These are phyloP conservation scores for Rhodotorula graminis DNA, from an alignment of 768 basidiomycete genomes.

Conservation along the genomic window DNA sequence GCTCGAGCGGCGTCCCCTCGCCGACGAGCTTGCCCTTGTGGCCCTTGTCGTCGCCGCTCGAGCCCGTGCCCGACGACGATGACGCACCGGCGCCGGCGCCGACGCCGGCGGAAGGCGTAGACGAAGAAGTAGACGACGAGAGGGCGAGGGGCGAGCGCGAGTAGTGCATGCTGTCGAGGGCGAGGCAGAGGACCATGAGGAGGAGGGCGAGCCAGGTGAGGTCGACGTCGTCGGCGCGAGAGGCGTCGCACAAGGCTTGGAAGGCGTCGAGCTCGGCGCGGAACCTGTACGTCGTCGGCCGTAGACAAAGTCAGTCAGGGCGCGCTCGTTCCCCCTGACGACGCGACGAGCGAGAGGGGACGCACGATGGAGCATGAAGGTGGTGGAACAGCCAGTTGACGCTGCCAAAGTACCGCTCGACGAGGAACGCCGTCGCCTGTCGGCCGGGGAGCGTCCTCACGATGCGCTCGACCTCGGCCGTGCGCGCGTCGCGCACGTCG, in stretches of 20 bases:
- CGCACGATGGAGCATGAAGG: constrained; percentile 19
- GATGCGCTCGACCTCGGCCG: constrained; percentile 20
- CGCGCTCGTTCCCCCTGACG: background rate
- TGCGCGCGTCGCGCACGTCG: constrained; percentile 1
- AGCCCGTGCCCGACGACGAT: too few relatives aligned
- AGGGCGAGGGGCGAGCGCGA: constrained; percentile 36
- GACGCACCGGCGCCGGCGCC: too few relatives aligned
- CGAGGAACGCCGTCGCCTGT: constrained; percentile 17
- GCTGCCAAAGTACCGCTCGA: constrained; percentile 30
- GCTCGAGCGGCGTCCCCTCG: constrained; percentile 12
- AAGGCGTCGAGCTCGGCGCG: constrained; percentile 36
- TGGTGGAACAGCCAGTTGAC: constrained; percentile 39
- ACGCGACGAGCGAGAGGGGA: background rate
- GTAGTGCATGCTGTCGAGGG: constrained; percentile 34
- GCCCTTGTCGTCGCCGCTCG: too few relatives aligned
- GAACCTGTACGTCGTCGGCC: constrained; percentile 5
- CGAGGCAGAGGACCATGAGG: constrained; percentile 39
- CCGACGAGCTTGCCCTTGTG: background rate
- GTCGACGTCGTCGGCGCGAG: constrained; percentile 20
- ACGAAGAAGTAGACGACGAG: background rate
- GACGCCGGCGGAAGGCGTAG: too few relatives aligned
- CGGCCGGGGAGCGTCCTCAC: constrained; percentile 17
- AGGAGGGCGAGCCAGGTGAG: constrained; percentile 30
- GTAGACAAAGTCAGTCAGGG: background rate
- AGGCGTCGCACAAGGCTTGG: constrained; percentile 15